Percentiles rank a stretch among this genome's conserved stretches.
phyloP scores from a whole-genome alignment of 1,284 basidiomycete species.

The Irpex sp. region DNA sequence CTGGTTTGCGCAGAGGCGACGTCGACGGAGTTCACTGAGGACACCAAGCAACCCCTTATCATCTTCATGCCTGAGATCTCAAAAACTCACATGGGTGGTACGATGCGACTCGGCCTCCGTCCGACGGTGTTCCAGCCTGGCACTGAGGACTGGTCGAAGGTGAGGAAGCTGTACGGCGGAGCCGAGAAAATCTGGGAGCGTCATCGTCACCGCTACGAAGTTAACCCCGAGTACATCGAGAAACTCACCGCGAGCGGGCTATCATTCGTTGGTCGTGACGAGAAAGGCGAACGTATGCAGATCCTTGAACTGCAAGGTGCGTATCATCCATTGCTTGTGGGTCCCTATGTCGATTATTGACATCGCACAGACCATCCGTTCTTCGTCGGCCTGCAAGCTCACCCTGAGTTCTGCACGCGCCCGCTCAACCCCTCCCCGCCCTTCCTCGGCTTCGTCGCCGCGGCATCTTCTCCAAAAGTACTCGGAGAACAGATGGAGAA shows the following conservation, averaged over 20 bases:
- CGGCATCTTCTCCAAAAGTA: slow-evolving; percentile 62
- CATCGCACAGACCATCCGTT: slow-evolving; percentile 81
- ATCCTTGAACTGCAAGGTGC: slow-evolving; percentile 83
- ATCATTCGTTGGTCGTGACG: slow-evolving; percentile 90
- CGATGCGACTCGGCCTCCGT: slow-evolving; percentile 94
- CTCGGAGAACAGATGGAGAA: slow-evolving; percentile 74
- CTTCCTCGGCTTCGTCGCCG: slow-evolving; percentile 95
- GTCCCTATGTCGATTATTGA: background rate
- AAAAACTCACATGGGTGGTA: slow-evolving; percentile 97
- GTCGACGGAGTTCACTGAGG: slow-evolving; percentile 77
- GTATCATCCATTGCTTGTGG: slow-evolving; percentile 24
- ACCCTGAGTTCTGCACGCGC: slow-evolving; percentile 99
- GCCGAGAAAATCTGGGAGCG: slow-evolving; percentile 90
- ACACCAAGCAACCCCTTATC: slow-evolving; percentile 71
- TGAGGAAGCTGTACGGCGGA: slow-evolving; percentile 85
- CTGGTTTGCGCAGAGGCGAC: slow-evolving; percentile 65
- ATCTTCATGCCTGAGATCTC: slow-evolving; percentile 99
- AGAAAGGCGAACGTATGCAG: slow-evolving; percentile 97
- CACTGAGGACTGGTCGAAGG: slow-evolving; percentile 62
- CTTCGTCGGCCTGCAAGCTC: slow-evolving; percentile 94
- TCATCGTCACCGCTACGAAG: slow-evolving; percentile 96
- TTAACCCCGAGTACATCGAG: slow-evolving; percentile 88
- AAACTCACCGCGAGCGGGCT: slow-evolving; percentile 72
- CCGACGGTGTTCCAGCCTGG: slow-evolving; percentile 84
- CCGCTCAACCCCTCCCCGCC: slow-evolving; percentile 97